phyloP scores from a whole-genome alignment of 108 stramenopile genomes.

The Cylindrotheca fusiformis region DNA sequence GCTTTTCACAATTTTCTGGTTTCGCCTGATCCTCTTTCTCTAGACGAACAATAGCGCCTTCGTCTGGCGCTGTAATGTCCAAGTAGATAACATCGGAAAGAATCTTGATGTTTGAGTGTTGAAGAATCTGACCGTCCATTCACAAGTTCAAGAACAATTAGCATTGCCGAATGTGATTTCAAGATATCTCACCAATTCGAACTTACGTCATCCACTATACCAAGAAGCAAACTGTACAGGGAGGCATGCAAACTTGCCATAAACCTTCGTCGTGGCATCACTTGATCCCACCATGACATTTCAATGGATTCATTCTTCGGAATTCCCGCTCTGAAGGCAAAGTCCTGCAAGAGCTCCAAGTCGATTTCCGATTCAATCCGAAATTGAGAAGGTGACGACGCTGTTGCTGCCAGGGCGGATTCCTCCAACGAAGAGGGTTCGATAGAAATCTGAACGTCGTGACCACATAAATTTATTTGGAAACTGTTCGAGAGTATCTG shows the following conservation, averaged over 20 bases:
- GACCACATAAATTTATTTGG: conserved; percentile 18
- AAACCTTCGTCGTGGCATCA: conserved; percentile 14
- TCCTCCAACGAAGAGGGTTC: not conserved
- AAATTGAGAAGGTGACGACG: not conserved
- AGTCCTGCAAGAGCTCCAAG: not conserved
- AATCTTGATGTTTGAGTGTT: conserved; percentile 12
- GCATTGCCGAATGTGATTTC: no score
- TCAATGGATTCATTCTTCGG: not conserved
- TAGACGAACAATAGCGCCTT: not conserved
- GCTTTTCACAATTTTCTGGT: not conserved
- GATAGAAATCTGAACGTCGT: conserved; percentile 4
- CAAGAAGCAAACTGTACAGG: conserved; percentile 32
- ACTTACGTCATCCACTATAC: conserved; percentile 28
- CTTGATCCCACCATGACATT: conserved; percentile 4
- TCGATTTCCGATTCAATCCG: conserved; percentile 2
- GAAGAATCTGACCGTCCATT: not conserved
- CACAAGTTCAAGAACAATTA: no score
- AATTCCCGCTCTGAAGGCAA: not conserved
- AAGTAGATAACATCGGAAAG: conserved; percentile 4
- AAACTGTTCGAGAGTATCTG: conserved; percentile 4
- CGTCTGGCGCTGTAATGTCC: conserved; percentile 1
- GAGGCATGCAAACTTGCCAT: conserved; percentile 27
- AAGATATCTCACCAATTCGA: no score
- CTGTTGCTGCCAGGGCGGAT: not conserved
- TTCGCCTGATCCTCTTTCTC: conserved; percentile 1